Base-by-base conservation (phyloP, 2,329 filamentous ascomycete genomes). In the Truncatella angustata region DNA sequence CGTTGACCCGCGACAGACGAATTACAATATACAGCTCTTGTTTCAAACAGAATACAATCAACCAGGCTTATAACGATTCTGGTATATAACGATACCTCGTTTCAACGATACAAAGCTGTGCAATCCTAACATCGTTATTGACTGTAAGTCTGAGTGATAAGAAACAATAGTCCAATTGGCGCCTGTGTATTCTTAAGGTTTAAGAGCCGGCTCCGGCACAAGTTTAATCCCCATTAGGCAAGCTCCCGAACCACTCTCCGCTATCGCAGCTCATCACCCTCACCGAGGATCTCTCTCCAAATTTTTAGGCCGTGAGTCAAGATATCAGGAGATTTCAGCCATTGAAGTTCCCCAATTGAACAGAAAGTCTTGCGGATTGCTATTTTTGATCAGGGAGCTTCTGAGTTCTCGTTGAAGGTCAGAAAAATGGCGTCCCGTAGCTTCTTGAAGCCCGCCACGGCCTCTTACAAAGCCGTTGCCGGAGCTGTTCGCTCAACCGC, bases 351-450 rank as follows among this genome's bases (percentile, higher is more conserved):
- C 34, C 51, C 50, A 54, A 50, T 48, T n/a, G 45, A 10, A 43
- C 11, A 23, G 44, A 35, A 54, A 51, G 46, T 47, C 47, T 58
- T 36, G 55, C 61, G 61, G 58, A 56, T 53, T 49, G 56, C 60
- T 55, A 52, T 46, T 59, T 60, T 62, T 63, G 57, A 49, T 64
- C 61, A 59, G 56, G 57, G 54, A 55, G 42, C 58, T 61, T 54
- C 51, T 43, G 28, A 50, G 59, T 61, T 63, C 63, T 63, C 54
- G 40, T 60, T 47, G 24, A 54, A 55, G 56, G 60, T 61, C 62
- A 60, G 28, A 20, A 61, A 54, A 42, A 68, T 68, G 65, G 65
- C 64, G 32, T 64, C 61, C 57, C 65, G 64, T 42, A 55, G 60
- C 32, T 54, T 66, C 37, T 48, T 57, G 49, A 60, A 58, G 26